A percentile compares a stretch with the other conserved stretches of the same genome.
Conservation (phyloP, 2,329 filamentous ascomycete genomes). For the Chaetomium strumarium region DNA sequence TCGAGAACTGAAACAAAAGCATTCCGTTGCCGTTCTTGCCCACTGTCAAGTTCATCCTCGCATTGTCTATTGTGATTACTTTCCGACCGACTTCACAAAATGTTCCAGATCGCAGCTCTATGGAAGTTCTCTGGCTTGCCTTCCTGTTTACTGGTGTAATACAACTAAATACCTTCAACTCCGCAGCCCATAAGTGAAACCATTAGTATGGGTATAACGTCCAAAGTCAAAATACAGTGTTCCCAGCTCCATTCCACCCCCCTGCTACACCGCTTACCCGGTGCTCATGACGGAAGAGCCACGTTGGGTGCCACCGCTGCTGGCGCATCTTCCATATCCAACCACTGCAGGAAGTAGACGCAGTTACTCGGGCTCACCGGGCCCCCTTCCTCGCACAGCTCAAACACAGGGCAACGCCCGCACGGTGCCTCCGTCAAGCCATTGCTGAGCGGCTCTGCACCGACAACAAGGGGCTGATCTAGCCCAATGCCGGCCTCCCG, state of each 20-base stretch:
- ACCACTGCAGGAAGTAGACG: slow-evolving; percentile 85
- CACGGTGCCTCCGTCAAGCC: slow-evolving; percentile 86
- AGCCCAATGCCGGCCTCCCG: slow-evolving; percentile 28
- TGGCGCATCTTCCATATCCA: slow-evolving; percentile 42
- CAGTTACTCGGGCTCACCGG: slow-evolving; percentile 86
- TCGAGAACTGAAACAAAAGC: background rate
- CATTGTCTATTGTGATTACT: background rate
- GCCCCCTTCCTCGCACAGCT: slow-evolving; percentile 84
- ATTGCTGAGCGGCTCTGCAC: slow-evolving; percentile 48
- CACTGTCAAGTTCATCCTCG: too few species aligned
- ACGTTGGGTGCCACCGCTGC: slow-evolving; percentile 5
- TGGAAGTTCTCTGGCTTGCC: too few species aligned
- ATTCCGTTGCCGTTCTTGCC: background rate
- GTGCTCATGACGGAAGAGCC: slow-evolving; percentile 2
- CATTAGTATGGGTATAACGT: background rate
- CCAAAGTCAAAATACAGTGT: too few species aligned
- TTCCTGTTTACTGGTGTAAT: too few species aligned
- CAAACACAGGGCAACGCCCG: slow-evolving; percentile 86
- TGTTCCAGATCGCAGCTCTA: background rate
- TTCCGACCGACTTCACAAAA: background rate
- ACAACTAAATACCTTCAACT: too few species aligned
- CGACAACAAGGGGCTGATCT: slow-evolving; percentile 25
- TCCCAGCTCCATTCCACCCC: background rate
- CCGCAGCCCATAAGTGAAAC: background rate
- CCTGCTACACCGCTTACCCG: slow-evolving; percentile 11